Percentiles rank a stretch among this genome's conserved stretches.
phyloP scores from a whole-genome alignment of 306 rosid species.

The Acacia crassicarpa region DNA sequence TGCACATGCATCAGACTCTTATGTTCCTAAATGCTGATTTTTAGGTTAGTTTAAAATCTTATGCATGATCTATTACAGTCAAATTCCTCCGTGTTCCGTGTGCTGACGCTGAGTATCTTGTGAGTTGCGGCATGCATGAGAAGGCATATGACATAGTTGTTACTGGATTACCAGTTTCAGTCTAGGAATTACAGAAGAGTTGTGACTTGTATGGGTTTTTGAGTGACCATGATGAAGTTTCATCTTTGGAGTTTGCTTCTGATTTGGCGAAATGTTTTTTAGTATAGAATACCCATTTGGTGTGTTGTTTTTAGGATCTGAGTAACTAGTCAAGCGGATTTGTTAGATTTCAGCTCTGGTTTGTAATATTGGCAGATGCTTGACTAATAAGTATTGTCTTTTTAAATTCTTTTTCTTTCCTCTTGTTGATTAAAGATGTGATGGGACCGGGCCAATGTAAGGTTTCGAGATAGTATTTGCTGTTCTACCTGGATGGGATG shows the following conservation, averaged over 20 bases:
- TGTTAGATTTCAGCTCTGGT: constrained; percentile 33
- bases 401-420: constrained; percentile 71
- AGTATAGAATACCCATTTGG: constrained; percentile 45
- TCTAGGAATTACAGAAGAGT: constrained; percentile 37
- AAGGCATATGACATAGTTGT: constrained; percentile 45
- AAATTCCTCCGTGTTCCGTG: neutral
- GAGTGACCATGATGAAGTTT: constrained; percentile 49
- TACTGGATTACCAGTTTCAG: constrained; percentile 50
- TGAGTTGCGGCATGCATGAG: constrained; percentile 57
- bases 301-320: constrained; percentile 56
- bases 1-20: constrained; percentile 60
- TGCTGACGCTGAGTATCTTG: constrained; percentile 57
- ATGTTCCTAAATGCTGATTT: constrained; percentile 71
- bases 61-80: constrained; percentile 47
- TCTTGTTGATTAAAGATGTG: constrained; percentile 57
- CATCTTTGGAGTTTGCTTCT: constrained; percentile 32
- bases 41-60: constrained; percentile 45
- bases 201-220: constrained; percentile 42
- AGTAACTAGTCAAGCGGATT: constrained; percentile 57
- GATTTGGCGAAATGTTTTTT: neutral
- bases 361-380: constrained; percentile 81
- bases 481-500: no score
- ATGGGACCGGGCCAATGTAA: constrained; percentile 44
- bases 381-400: constrained; percentile 65
- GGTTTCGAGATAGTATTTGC: no score